These are phyloP conservation scores for Nyssa sinensis DNA, from an alignment of 148 eudicot genomes.

Conservation along the genomic window DNA sequence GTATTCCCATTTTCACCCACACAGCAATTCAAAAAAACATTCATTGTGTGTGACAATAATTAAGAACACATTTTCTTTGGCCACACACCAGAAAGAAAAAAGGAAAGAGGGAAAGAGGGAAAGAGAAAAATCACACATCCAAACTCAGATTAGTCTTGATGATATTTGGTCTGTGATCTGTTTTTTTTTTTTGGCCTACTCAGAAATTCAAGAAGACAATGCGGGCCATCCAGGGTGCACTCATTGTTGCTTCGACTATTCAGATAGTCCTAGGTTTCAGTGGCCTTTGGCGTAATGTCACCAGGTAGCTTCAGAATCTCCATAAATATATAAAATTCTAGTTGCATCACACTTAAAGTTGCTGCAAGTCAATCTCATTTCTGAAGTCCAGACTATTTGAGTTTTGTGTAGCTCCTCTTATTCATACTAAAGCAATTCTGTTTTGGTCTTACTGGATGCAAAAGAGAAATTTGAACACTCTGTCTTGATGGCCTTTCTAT, in stretches of 20 bases:
- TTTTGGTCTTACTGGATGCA: neutral
- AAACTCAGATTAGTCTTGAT: neutral
- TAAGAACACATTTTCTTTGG: neutral
- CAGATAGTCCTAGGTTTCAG: conserved; percentile 97
- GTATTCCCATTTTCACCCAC: neutral
- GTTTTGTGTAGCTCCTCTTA: neutral
- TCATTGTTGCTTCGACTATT: conserved; percentile 90
- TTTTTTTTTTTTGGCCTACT: neutral
- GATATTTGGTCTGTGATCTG: neutral
- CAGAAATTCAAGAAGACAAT: conserved; percentile 84
- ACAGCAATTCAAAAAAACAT: neutral
- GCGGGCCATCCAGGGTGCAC: conserved; percentile 92
- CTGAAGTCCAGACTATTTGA: neutral
- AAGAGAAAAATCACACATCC: conserved; percentile 14
- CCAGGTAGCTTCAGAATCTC: conserved; percentile 46
- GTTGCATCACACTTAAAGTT: no score
- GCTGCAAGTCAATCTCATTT: neutral
- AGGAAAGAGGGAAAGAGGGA: conserved; percentile 5
- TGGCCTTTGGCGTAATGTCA: conserved; percentile 97
- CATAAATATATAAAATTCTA: neutral
- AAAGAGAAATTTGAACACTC: neutral
- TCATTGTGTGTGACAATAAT: neutral
- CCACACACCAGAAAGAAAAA: no score
- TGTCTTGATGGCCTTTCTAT: neutral
- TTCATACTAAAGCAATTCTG: neutral